Base-by-base conservation (phyloP, 148 eudicot genomes). In the Diospyros kaki region DNA sequence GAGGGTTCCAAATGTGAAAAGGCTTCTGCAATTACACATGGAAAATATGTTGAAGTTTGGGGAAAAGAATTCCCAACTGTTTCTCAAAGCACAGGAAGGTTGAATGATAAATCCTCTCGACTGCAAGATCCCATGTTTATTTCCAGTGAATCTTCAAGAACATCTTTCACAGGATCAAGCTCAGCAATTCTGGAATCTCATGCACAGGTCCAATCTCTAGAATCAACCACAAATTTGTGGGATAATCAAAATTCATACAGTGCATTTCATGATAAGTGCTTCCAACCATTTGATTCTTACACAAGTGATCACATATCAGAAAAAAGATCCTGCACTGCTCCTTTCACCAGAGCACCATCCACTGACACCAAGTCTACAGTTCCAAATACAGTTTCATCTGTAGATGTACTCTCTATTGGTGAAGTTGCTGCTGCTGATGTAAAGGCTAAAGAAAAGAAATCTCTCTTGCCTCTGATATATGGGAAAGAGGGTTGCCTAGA, bases 321-420 rank as follows among this genome's bases (percentile, higher is more conserved):
- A 7, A 73, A 74, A 48, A 87, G 68, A 71, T 68, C 91, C 48
- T 79, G 87, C 56, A 85, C 90, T 55, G 18, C 83, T 40, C 66
- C 86, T 60, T 82, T 81, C 74, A 84, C 74, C 76, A 82, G 84
- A 79, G 76, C 85, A 53, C 83, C 87, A 12, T 72, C 76, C 58
- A 52, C 56, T 60, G 84, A 73, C 39, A 74, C 74, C 74, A 71
- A 51, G 56, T 65, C 78, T 53, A 50, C 76, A 38, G 68, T 68
- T 45, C 78, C 65, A 60, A 70, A 58, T 75, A 60, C 73, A 69
- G 67, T 63, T 69, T 67, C 86, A 50, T 75, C 80, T 71, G 64
- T 44, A 65, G 78, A 71, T 63, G 58, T 63, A 72, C 77, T 68
- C 68, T 41, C 72, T 53, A 53, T 53, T 46, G 75, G 76, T 53